phyloP scores from a whole-genome alignment of 2,329 filamentous ascomycete species.

The Talaromyces sp. region DNA sequence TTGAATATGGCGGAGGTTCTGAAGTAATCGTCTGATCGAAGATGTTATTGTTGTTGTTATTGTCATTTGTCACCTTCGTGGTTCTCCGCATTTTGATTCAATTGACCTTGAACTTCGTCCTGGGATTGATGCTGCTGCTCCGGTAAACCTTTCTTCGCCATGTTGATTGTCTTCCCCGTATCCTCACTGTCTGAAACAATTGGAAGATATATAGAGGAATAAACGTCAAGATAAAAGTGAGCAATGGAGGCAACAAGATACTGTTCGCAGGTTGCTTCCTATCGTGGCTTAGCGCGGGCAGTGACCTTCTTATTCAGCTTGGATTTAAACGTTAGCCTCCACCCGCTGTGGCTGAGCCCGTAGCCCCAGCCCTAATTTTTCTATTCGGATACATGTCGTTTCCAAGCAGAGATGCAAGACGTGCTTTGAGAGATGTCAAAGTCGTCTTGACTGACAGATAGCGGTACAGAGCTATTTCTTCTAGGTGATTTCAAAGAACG shows the following conservation, averaged over 20 bases:
- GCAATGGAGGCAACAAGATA: slow-evolving; percentile 6
- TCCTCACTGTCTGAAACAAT: background rate
- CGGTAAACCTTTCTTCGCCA: background rate
- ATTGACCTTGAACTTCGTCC: background rate
- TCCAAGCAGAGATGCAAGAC: background rate
- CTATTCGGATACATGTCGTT: no score
- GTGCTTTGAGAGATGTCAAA: background rate
- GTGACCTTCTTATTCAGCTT: background rate
- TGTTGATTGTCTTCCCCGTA: background rate
- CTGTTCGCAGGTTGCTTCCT: slow-evolving; percentile 13
- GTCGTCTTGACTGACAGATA: background rate
- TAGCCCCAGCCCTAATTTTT: background rate
- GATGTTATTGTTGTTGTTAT: slow-evolving; percentile 5
- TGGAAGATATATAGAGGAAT: background rate
- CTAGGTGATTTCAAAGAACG: background rate
- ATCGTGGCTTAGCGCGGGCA: slow-evolving; percentile 1
- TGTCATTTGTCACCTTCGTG: background rate
- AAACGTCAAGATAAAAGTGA: background rate
- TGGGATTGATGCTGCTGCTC: background rate
- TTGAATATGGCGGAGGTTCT: slow-evolving; percentile 21
- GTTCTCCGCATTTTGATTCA: slow-evolving; percentile 2
- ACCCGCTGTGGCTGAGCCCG: slow-evolving; percentile 4
- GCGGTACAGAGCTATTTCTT: background rate
- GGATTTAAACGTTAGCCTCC: background rate
- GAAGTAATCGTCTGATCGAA: slow-evolving; percentile 15